Evolutionary conservation across 495 filamentous ascomycete species (phyloP).

Genomic region (Aspergillus biplanus): DNA sequence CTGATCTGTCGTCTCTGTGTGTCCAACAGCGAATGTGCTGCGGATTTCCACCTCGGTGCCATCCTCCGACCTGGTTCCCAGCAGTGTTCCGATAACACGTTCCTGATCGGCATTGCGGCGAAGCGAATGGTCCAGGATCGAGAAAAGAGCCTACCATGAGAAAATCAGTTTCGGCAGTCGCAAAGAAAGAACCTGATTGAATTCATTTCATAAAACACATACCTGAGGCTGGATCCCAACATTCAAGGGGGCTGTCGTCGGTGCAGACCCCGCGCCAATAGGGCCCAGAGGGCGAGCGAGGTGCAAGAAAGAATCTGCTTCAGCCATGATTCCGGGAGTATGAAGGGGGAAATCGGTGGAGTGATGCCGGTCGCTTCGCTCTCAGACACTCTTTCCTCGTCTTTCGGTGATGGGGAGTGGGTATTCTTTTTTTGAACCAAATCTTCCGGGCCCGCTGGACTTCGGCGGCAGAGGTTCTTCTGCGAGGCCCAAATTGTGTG

Average conservation of each 20-base stretch:
- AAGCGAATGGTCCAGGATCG: slow-evolving; percentile 94
- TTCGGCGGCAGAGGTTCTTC: slow-evolving; percentile 30
- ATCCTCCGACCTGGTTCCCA: slow-evolving; percentile 92
- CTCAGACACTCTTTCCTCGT: slow-evolving; percentile 19
- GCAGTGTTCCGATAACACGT: slow-evolving; percentile 92
- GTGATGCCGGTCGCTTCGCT: slow-evolving; percentile 20
- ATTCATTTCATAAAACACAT: slow-evolving; percentile 26
- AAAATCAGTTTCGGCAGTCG: not conserved
- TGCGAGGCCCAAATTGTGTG: slow-evolving; percentile 49
- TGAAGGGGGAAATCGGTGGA: slow-evolving; percentile 22
- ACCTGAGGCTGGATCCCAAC: slow-evolving; percentile 96
- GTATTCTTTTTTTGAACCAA: slow-evolving; percentile 30
- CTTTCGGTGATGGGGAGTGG: slow-evolving; percentile 29
- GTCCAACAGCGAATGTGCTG: slow-evolving; percentile 94
- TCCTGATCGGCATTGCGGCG: slow-evolving; percentile 88
- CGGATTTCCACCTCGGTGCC: slow-evolving; percentile 93
- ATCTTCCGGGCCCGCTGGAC: slow-evolving; percentile 29
- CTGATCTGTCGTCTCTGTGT: slow-evolving; percentile 97
- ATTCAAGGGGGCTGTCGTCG: slow-evolving; percentile 84
- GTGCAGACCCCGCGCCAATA: slow-evolving; percentile 73
- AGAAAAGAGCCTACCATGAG: slow-evolving; percentile 79
- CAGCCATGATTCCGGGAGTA: slow-evolving; percentile 69
- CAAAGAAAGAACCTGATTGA: not conserved
- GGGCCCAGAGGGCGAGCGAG: slow-evolving; percentile 90
- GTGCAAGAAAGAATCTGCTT: slow-evolving; percentile 86